Evolutionary conservation across 2,329 filamentous ascomycete species (phyloP), one percentile per base, ranked within the genome.

Genomic region (Pestalotiopsis sp.): DNA sequence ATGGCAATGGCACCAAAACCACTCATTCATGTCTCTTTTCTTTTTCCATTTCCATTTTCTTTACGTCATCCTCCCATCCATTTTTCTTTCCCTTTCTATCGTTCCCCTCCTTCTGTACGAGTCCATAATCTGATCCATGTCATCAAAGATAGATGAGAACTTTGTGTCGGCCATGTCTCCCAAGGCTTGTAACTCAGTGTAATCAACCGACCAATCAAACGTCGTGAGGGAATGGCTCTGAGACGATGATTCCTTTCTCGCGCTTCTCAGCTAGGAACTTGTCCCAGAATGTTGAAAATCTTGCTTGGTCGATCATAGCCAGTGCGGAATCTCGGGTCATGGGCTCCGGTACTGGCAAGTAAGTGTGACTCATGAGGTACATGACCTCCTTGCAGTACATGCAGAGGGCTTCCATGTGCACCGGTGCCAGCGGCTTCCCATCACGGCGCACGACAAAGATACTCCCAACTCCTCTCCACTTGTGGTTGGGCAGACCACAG

Each of bases 381-480:
- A 17, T 17, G 6, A 49, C 45, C n/a, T 49, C 14, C 45, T 14
- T 59, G 27, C 66, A 68, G 59, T 68, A 70, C 31, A 13, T 63
- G 23, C 62, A 70, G 13, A 70, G 63, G 23, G 66, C 69, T 56
- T 70, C 66, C 12, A 31, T 45, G 20, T 68, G 63, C 12, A 68
- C 12, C 38, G 69, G 69, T 12, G 36, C 36, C 11, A 70, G 58
- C 14, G 69, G 66, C 63, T 68, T 68, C 66, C 59, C 66, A 17
- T 70, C 69, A n/a, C 66, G 66, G 14, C 69, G 69, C 45, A 66
- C 66, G 20, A 70, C 62, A 4, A 66, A 61, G 27, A 70, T 57
- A 5, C 61, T 70, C 41, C 68, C 68, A 20, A 52, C 68, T 9
- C 68, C 63, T 59, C 65, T 56, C 62, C 66, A 70, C 57, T 66